phyloP scores from a whole-genome alignment of 2,329 filamentous ascomycete genomes.

The Daldinia eschscholtzii region DNA sequence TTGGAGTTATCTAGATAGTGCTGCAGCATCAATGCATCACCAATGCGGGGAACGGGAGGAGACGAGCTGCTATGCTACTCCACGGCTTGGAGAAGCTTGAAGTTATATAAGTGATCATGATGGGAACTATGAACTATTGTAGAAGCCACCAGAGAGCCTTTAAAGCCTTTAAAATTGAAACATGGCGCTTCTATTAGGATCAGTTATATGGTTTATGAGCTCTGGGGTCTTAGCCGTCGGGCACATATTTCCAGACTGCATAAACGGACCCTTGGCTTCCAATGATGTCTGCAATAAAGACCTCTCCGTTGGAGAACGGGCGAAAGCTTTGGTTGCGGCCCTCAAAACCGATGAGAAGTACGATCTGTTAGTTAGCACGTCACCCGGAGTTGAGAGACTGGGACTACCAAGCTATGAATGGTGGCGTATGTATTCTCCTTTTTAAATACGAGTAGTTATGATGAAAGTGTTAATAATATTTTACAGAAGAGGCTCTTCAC shows the following conservation, averaged over 20 bases:
- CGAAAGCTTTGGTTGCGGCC: slow-evolving; percentile 43
- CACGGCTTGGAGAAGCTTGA: slow-evolving; percentile 19
- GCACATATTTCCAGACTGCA: slow-evolving; percentile 47
- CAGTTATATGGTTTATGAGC: slow-evolving; percentile 40
- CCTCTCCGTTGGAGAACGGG: slow-evolving; percentile 42
- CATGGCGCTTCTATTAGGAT: slow-evolving; percentile 41
- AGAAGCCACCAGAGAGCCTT: background rate
- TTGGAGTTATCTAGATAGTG: slow-evolving; percentile 19
- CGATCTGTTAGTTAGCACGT: slow-evolving; percentile 48
- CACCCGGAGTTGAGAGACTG: slow-evolving; percentile 66
- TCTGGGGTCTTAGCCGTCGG: slow-evolving; percentile 43
- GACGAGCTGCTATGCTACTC: slow-evolving; percentile 26
- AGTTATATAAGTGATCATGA: slow-evolving; percentile 32
- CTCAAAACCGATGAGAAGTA: slow-evolving; percentile 47
- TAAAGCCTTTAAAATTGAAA: background rate
- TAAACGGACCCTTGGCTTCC: slow-evolving; percentile 41
- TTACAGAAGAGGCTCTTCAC: slow-evolving; percentile 68
- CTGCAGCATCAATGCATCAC: slow-evolving; percentile 33
- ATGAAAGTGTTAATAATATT: slow-evolving; percentile 7
- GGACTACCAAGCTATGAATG: slow-evolving; percentile 71
- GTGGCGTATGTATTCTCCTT: slow-evolving; percentile 57
- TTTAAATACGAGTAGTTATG: background rate
- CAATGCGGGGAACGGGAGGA: slow-evolving; percentile 38
- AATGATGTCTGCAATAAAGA: slow-evolving; percentile 46
- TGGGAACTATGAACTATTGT: background rate